These are phyloP conservation scores for Scalesia atractyloides DNA, from an alignment of 129 eudicot genomes.

Conservation along the genomic window DNA sequence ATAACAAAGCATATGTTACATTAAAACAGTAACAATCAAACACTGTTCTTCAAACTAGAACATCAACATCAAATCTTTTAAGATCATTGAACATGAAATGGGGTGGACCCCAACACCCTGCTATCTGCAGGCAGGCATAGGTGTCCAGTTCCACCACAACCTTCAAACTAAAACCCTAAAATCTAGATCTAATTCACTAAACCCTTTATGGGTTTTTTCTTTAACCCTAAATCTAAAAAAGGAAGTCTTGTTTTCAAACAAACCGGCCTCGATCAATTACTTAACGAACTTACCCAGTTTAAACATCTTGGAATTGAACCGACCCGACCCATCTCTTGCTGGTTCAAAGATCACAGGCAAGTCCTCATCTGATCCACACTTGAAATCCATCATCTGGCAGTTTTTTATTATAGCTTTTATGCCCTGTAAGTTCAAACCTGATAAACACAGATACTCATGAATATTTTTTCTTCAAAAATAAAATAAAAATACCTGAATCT, in stretches of 20 bases:
- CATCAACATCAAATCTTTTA: too few species aligned
- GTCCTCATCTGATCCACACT: slow-evolving; percentile 42
- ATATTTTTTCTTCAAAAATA: not conserved
- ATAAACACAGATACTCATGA: not conserved
- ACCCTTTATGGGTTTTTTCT: too few species aligned
- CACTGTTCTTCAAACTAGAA: too few species aligned
- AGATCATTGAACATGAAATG: not conserved
- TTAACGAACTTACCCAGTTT: not conserved
- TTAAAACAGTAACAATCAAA: too few species aligned
- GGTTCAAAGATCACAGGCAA: slow-evolving; percentile 55
- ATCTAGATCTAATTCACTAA: not conserved
- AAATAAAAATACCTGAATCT: slow-evolving; percentile 53
- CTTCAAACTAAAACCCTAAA: not conserved
- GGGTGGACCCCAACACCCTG: slow-evolving; percentile 8
- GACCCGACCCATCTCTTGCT: slow-evolving; percentile 56
- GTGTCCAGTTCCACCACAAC: not conserved
- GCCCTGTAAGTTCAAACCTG: slow-evolving; percentile 35
- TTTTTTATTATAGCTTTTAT: slow-evolving; percentile 47
- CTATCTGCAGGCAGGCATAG: not conserved
- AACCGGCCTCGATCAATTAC: not conserved
- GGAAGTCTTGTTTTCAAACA: too few species aligned
- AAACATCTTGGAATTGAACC: not conserved
- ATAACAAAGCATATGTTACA: too few species aligned
- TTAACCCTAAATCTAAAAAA: too few species aligned
- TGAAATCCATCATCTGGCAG: slow-evolving; percentile 32